Evolutionary conservation across 768 basidiomycete genomes (phyloP).

Genomic region (Lyophyllum shimeji): DNA sequence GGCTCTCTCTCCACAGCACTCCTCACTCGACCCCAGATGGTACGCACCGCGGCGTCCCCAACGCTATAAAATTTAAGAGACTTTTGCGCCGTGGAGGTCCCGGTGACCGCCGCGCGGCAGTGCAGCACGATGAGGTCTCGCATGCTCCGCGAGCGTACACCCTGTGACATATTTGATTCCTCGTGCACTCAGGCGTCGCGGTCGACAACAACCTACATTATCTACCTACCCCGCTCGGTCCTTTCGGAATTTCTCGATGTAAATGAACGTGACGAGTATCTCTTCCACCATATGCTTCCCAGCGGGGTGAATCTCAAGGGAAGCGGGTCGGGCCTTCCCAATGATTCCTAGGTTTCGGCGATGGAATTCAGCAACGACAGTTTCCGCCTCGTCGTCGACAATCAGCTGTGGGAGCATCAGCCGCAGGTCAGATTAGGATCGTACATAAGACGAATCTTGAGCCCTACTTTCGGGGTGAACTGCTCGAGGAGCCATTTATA

Average conservation of each 20-base stretch:
- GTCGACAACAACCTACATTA: too few species aligned
- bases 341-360: conserved; percentile 12
- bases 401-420: not conserved
- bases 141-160: too few species aligned
- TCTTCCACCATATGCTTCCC: conserved; percentile 25
- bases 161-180: too few species aligned
- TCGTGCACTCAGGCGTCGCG: too few species aligned
- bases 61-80: too few species aligned
- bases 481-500: conserved; percentile 19
- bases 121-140: too few species aligned
- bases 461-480: conserved; percentile 7
- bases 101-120: too few species aligned
- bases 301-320: conserved; percentile 17
- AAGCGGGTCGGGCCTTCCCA: conserved; percentile 10
- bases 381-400: conserved; percentile 5
- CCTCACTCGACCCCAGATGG: too few species aligned
- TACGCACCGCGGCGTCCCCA: too few species aligned
- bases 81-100: too few species aligned
- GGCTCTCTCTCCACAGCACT: too few species aligned
- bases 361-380: conserved; percentile 16
- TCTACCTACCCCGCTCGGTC: conserved; percentile 22
- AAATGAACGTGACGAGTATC: conserved; percentile 29
- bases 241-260: conserved; percentile 25
- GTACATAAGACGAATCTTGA: not conserved
- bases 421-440: not conserved